Conservation (phyloP, 164 flowering plant species). For the Piper longum region DNA sequence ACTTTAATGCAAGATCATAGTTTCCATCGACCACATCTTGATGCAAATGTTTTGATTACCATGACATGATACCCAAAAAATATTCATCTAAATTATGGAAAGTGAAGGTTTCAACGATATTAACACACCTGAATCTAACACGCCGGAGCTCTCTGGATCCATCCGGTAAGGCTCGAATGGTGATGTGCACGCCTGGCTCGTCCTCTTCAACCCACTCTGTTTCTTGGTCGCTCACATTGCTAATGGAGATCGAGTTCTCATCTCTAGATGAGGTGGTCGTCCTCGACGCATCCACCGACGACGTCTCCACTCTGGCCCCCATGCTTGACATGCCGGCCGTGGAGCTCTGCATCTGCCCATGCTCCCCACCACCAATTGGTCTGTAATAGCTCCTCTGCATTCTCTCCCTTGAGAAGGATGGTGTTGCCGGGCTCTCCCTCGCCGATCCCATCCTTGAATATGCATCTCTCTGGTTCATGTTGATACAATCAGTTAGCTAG, state of each 20-base stretch:
- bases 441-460: conserved; percentile 68
- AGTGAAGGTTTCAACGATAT: background rate
- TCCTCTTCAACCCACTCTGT: conserved; percentile 93
- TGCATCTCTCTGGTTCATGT: conserved; percentile 55
- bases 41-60: too few relatives aligned
- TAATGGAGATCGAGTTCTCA: conserved; percentile 66
- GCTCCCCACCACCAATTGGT: conserved; percentile 24
- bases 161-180: conserved; percentile 79
- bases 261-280: conserved; percentile 81
- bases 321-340: conserved; percentile 34
- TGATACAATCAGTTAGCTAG: background rate
- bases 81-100: too few relatives aligned
- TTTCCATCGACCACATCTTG: too few relatives aligned
- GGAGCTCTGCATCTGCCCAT: conserved; percentile 26
- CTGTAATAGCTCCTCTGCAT: conserved; percentile 40
- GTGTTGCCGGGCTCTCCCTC: conserved; percentile 66
- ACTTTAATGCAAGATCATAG: too few relatives aligned
- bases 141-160: conserved; percentile 93
- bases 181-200: conserved; percentile 94
- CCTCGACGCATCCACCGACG: conserved; percentile 68
- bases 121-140: conserved; percentile 80
- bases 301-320: conserved; percentile 34
- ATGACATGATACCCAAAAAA: too few relatives aligned
- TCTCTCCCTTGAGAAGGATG: conserved; percentile 43
- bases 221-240: conserved; percentile 85